Conservation (phyloP, 2,329 filamentous ascomycete genomes). For the Aspergillus sp. region DNA sequence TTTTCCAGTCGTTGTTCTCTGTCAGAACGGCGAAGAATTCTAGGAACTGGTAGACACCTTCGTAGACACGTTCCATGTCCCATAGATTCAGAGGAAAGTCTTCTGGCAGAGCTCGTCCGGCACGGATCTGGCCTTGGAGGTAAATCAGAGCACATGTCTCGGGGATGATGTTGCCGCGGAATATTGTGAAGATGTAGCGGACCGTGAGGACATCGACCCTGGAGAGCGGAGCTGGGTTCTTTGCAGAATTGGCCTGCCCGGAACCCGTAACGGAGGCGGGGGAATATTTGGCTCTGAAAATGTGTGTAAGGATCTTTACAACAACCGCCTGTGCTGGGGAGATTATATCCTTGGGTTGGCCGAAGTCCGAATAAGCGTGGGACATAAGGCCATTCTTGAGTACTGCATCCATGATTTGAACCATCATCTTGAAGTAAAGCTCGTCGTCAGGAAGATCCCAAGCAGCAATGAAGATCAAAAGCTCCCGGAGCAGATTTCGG, state of each 20-base stretch:
- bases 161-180: constrained; percentile 87
- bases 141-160: constrained; percentile 94
- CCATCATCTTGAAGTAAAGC: constrained; percentile 93
- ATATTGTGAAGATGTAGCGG: constrained; percentile 89
- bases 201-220: constrained; percentile 66
- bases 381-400: constrained; percentile 86
- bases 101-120: constrained; percentile 70
- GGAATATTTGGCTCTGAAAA: constrained; percentile 68
- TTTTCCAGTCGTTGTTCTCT: constrained; percentile 79
- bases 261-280: constrained; percentile 48
- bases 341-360: constrained; percentile 93
- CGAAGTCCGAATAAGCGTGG: constrained; percentile 86
- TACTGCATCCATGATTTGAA: constrained; percentile 91
- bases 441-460: constrained; percentile 95
- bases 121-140: constrained; percentile 84
- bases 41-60: constrained; percentile 89
- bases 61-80: constrained; percentile 97
- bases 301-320: constrained; percentile 84
- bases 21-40: constrained; percentile 90
- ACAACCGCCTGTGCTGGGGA: constrained; percentile 93
- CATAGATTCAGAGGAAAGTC: constrained; percentile 94
- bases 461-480: constrained; percentile 93
- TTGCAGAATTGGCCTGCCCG: constrained; percentile 53
- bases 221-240: constrained; percentile 56
- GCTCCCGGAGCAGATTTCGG: constrained; percentile 81